Percentiles rank a stretch among this genome's conserved stretches.
phyloP scores from a whole-genome alignment of 495 filamentous ascomycete genomes.

The Hypomontagnella submonticulosa region DNA sequence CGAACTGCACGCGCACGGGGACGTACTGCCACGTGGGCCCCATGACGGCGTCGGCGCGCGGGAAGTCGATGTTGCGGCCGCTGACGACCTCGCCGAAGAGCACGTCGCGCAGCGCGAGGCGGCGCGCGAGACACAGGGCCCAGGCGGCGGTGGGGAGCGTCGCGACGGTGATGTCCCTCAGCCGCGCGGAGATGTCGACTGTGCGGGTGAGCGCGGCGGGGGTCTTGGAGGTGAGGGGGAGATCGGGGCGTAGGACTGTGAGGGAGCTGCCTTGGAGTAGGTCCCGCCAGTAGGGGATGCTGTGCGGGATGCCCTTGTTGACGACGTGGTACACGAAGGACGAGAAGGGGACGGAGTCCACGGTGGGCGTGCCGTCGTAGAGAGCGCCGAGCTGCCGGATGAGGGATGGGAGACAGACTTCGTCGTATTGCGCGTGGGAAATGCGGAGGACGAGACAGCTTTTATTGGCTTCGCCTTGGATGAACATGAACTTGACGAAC shows the following conservation, averaged over 20 bases:
- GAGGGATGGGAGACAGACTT: slow-evolving; percentile 72
- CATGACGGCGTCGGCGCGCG: slow-evolving; percentile 57
- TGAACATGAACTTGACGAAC: slow-evolving; percentile 70
- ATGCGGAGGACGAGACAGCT: slow-evolving; percentile 73
- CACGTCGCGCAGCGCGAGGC: slow-evolving; percentile 60
- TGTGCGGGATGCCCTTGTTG: slow-evolving; percentile 43
- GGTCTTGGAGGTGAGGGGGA: slow-evolving; percentile 44
- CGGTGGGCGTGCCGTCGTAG: slow-evolving; percentile 43
- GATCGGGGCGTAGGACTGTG: slow-evolving; percentile 54
- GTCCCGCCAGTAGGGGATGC: slow-evolving; percentile 67
- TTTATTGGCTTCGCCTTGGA: slow-evolving; percentile 60
- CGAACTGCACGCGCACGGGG: slow-evolving; percentile 51
- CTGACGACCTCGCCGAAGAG: slow-evolving; percentile 70
- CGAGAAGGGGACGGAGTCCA: slow-evolving; percentile 66
- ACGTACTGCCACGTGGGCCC: slow-evolving; percentile 60
- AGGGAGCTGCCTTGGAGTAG: slow-evolving; percentile 64
- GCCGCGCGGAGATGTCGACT: slow-evolving; percentile 55
- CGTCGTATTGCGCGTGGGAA: slow-evolving; percentile 81
- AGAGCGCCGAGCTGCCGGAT: slow-evolving; percentile 58
- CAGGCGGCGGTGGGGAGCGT: slow-evolving; percentile 70
- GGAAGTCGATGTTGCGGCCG: slow-evolving; percentile 65
- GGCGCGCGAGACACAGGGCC: slow-evolving; percentile 67
- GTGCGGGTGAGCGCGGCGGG: slow-evolving; percentile 54
- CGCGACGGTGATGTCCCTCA: slow-evolving; percentile 65
- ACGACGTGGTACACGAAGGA: slow-evolving; percentile 65